Evolutionary conservation across 495 filamentous ascomycete genomes (phyloP), one percentile per base, ranked within the genome.

Genomic region (Margaritispora aquatica): DNA sequence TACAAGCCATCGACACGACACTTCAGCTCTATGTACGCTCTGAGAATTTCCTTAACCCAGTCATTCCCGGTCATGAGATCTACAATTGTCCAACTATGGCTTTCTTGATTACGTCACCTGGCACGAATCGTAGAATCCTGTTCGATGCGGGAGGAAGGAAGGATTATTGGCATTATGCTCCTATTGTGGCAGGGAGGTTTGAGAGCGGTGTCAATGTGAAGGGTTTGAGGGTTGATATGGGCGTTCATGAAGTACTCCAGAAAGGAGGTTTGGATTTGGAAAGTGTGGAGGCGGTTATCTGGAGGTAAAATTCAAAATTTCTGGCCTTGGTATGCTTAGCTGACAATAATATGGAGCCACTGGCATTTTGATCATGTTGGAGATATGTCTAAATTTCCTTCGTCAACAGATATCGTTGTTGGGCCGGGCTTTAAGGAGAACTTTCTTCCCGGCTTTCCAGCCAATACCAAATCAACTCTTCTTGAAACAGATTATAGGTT

Each of bases 91-190:
- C 81, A 0, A 63, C 70, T 38, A 84, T 74, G 69, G 74, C 75
- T 3, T 86, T 85, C 65, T 69, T 86, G 0, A 74, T 87, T 57
- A 70, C 79, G 52, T 76, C 84, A 59, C 71, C 73, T 0, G 34
- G 44, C 4, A 71, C 73, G 0, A 70, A 71, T 23, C 69, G 72
- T 15, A 73, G 75, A 7, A 26, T 84, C 4, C 62, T 88, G 10
- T 86, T 84, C 61, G 84, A 87, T 63, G 75, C 86, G 1, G 84
- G 82, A 23, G 66, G 81, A 4, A 73, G 75, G 21, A 80, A 82
- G 59, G 79, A 84, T 63, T 75, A 65, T 64, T 55, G 68, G 52
- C 79, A 76, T 17, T 68, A 73, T 49, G 64, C 76, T 0, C 73
- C 80, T 0, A n/a, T 51, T 0, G 36, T 80, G 0, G 44, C 66